These are phyloP conservation scores for Macrolepiota dolichaula DNA, from an alignment of 768 basidiomycete species.

Conservation along the genomic window DNA sequence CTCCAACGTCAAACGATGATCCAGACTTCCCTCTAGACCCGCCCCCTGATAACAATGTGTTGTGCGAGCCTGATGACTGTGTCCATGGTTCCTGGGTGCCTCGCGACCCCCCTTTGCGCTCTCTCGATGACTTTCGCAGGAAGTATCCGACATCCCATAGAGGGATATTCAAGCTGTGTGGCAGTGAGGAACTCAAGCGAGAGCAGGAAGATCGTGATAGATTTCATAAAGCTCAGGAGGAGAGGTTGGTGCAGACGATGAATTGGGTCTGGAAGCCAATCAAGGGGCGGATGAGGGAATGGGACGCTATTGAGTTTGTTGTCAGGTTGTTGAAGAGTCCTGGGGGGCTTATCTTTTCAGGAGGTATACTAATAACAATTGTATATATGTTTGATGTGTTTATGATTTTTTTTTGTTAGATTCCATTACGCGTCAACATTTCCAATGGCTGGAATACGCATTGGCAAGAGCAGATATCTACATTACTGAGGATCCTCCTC, in stretches of 20 bases:
- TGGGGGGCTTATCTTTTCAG: slow-evolving; percentile 17
- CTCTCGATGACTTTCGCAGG: slow-evolving; percentile 14
- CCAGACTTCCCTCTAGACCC: not conserved
- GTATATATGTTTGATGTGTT: not conserved
- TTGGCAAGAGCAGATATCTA: slow-evolving; percentile 10
- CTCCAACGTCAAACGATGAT: not conserved
- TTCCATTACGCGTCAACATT: slow-evolving; percentile 11
- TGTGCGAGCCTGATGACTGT: slow-evolving; percentile 14
- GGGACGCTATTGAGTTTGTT: slow-evolving; percentile 15
- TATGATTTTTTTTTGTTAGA: not conserved
- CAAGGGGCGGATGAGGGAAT: slow-evolving; percentile 11
- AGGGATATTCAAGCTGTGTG: slow-evolving; percentile 2
- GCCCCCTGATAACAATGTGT: not conserved
- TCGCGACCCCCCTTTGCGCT: slow-evolving; percentile 13
- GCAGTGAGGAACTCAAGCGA: slow-evolving; percentile 3
- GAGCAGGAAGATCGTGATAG: slow-evolving; percentile 10
- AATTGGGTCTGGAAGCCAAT: slow-evolving; percentile 18
- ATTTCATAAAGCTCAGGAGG: slow-evolving; percentile 4
- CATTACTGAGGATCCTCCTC: slow-evolving; percentile 9
- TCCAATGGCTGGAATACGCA: slow-evolving; percentile 11
- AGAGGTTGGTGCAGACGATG: slow-evolving; percentile 15
- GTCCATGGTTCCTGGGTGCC: slow-evolving; percentile 13
- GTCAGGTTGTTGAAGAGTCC: slow-evolving; percentile 15
- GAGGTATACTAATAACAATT: slow-evolving; percentile 7
- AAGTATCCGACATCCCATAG: slow-evolving; percentile 4